These are phyloP conservation scores for Aspergillus chevalieri DNA, from an alignment of 2,329 filamentous ascomycete genomes.

Conservation along the genomic window DNA sequence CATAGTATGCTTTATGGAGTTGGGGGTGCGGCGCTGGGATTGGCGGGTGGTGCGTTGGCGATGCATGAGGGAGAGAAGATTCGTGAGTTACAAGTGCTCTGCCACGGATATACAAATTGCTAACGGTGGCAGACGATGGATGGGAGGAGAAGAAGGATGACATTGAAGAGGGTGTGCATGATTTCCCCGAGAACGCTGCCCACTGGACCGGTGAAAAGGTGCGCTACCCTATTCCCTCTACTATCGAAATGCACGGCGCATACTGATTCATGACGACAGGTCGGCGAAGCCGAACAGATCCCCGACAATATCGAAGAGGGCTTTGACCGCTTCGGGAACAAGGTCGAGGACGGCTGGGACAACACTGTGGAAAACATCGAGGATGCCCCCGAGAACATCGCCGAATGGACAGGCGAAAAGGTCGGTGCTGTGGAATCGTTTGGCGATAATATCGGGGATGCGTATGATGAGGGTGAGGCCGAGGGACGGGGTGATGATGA, in stretches of 20 bases:
- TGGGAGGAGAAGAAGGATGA: conserved; percentile 29
- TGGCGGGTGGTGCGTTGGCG: conserved; percentile 39
- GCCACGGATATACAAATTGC: not conserved
- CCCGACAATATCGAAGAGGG: conserved; percentile 29
- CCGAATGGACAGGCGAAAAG: conserved; percentile 34
- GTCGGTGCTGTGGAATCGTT: conserved; percentile 41
- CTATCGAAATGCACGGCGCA: not conserved
- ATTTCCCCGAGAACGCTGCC: conserved; percentile 40
- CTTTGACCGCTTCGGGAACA: conserved; percentile 17
- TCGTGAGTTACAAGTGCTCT: conserved; percentile 19
- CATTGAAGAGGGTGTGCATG: conserved; percentile 30
- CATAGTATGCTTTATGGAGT: conserved; percentile 32
- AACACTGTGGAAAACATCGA: conserved; percentile 16
- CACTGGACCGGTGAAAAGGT: conserved; percentile 39
- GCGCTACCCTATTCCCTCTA: conserved; percentile 8
- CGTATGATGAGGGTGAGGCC: conserved; percentile 38
- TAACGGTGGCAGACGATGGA: conserved; percentile 21
- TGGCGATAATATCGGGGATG: conserved; percentile 37
- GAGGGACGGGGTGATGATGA: conserved; percentile 20
- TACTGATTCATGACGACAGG: conserved; percentile 10
- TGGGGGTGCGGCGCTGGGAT: conserved; percentile 36
- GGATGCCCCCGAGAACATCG: conserved; percentile 20
- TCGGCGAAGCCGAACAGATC: conserved; percentile 38
- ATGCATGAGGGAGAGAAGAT: conserved; percentile 43
- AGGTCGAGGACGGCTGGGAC: conserved; percentile 26